Base-by-base conservation (phyloP, 768 basidiomycete genomes). In the Naganishia vaughanmartiniae region DNA sequence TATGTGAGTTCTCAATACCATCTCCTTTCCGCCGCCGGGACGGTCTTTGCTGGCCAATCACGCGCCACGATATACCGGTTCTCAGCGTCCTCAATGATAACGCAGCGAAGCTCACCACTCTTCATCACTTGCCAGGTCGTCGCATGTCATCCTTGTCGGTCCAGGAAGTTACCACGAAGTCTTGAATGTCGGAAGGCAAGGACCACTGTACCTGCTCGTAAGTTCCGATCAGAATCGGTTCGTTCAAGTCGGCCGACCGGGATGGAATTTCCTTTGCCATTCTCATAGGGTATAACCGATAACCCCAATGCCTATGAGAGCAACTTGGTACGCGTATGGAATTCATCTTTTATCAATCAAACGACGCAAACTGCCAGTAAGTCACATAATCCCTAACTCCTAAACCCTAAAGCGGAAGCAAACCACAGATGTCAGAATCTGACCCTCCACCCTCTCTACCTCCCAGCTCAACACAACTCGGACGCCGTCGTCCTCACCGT, bases 81-180 rank as follows among this genome's bases (percentile, higher is more conserved):
- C n/a, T n/a, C n/a, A n/a, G n/a, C n/a, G 5, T 24, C 7, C 24
- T 51, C 6, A n/a, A 24, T 51, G 21, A 24, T 51, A 12, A 26
- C 6, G n/a, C 19, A 51, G 34, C 24, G 39, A 69, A 39, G 0
- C 33, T 48, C 7, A 57, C 24, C 28, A 26, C 0, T 28, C 30
- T 10, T 14, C 26, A 33, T 28, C 19, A 6, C 11, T 45, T 30
- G n/a, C 6, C 36, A 89, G 87, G 21, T 83, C 85, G 0, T 74
- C 82, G 31, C 75, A 79, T 7, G 84, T 63, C 28, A 74, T 89
- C 46, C 84, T 89, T 28, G 82, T 89, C 48, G 88, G 83, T 0
- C 80, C 81, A 66, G 89, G 89, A 10, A 82, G 85, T 57, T 89
- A 89, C 72, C 84, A 85, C 63, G 88, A 89, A 79, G 84, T 83